Conservation (phyloP, 2,329 filamentous ascomycete genomes). For the Akanthomyces dipterigenus region DNA sequence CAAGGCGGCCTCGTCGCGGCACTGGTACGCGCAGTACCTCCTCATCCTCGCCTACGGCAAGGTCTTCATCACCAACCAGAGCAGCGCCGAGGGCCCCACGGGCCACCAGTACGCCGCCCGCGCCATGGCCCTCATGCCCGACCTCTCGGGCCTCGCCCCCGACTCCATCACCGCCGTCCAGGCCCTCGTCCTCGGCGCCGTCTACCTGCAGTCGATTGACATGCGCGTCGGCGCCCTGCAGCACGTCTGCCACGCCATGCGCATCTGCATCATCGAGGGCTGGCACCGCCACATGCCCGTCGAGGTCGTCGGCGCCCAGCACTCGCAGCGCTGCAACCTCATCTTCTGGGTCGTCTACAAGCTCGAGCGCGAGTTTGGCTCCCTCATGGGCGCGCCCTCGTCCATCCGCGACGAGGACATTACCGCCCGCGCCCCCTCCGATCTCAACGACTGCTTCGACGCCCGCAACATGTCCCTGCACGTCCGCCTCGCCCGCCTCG, state of each 20-base stretch:
- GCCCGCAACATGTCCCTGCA: slow-evolving; percentile 21
- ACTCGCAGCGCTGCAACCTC: slow-evolving; percentile 22
- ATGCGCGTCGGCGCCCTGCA: slow-evolving; percentile 29
- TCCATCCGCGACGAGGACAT: slow-evolving; percentile 25
- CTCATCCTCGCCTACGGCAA: slow-evolving; percentile 28
- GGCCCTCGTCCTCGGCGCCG: slow-evolving; percentile 24
- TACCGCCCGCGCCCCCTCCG: slow-evolving; percentile 22
- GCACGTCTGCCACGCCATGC: slow-evolving; percentile 28
- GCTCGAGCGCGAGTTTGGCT: slow-evolving; percentile 22
- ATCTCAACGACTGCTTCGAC: slow-evolving; percentile 21
- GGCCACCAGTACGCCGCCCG: slow-evolving; percentile 32
- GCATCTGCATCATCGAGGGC: slow-evolving; percentile 26
- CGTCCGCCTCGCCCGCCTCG: slow-evolving; percentile 21
- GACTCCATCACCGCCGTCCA: slow-evolving; percentile 26
- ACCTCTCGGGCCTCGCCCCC: slow-evolving; percentile 25
- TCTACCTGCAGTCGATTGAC: slow-evolving; percentile 30
- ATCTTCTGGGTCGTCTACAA: slow-evolving; percentile 27
- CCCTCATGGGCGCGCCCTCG: slow-evolving; percentile 22
- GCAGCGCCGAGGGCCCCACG: slow-evolving; percentile 22
- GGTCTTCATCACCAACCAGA: slow-evolving; percentile 22
- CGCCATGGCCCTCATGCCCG: slow-evolving; percentile 32
- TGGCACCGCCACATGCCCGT: slow-evolving; percentile 22
- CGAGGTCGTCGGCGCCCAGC: slow-evolving; percentile 17
- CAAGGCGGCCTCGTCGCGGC: slow-evolving; percentile 15
- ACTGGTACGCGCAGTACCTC: slow-evolving; percentile 27